Percentiles rank a stretch among this genome's conserved stretches.
These are phyloP conservation scores for Pseudoneurospora amorphoporcata DNA, from an alignment of 495 filamentous ascomycete genomes.

Conservation along the genomic window DNA sequence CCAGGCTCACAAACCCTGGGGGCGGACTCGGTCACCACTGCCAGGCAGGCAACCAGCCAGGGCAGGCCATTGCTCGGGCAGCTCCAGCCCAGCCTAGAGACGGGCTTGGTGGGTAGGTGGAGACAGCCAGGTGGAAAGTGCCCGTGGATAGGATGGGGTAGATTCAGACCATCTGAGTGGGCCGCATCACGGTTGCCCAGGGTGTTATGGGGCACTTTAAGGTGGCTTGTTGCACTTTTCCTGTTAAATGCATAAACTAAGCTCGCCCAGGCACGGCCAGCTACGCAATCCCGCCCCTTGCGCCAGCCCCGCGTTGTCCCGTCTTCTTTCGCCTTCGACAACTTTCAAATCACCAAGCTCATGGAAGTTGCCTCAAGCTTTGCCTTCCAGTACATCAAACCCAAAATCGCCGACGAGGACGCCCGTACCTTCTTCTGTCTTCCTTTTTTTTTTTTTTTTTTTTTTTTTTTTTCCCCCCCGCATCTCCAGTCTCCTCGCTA, in stretches of 20 bases:
- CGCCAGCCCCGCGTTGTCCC: conserved; percentile 10
- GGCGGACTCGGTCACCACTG: neutral
- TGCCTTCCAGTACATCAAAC: neutral
- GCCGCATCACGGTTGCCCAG: neutral
- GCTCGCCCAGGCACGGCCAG: neutral
- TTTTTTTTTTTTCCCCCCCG: neutral
- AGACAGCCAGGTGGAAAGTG: neutral
- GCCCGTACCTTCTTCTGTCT: neutral
- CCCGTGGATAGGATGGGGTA: neutral
- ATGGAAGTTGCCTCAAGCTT: neutral
- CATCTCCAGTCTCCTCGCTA: neutral
- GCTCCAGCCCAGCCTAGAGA: neutral
- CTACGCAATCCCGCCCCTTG: conserved; percentile 10
- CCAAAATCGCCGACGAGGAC: neutral
- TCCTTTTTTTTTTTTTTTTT: neutral
- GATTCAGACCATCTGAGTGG: neutral
- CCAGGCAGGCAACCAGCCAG: neutral
- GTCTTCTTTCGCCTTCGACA: conserved; percentile 13
- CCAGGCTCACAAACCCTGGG: neutral
- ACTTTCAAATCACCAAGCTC: conserved; percentile 5
- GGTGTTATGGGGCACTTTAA: neutral
- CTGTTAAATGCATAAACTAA: neutral
- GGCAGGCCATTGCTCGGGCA: neutral
- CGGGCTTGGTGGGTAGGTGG: neutral
- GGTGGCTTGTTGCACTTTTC: neutral